Conservation (phyloP, 352 stramenopile genomes). For the Phytophthora sp. region DNA sequence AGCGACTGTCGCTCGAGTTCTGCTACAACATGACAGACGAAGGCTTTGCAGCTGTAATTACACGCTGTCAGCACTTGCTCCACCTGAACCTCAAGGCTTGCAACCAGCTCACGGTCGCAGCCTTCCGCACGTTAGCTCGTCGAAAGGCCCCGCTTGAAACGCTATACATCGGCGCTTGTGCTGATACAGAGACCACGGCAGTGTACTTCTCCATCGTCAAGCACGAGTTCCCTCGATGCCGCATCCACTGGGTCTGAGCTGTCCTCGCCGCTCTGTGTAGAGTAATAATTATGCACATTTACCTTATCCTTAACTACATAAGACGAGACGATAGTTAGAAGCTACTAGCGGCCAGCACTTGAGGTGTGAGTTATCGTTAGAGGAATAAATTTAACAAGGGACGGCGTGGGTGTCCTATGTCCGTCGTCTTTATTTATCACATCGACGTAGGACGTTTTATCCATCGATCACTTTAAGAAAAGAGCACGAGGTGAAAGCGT, state of each 20-base stretch:
- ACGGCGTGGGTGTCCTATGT: not conserved
- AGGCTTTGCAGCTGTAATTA: slow-evolving; percentile 58
- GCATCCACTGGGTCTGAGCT: slow-evolving; percentile 74
- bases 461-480: slow-evolving; percentile 50
- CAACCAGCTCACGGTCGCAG: slow-evolving; percentile 72
- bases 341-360: slow-evolving; percentile 14
- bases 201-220: slow-evolving; percentile 71
- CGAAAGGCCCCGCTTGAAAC: slow-evolving; percentile 48
- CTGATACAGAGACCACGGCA: slow-evolving; percentile 67
- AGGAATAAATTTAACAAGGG: slow-evolving; percentile 28
- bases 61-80: slow-evolving; percentile 57
- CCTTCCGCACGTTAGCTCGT: slow-evolving; percentile 58
- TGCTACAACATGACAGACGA: slow-evolving; percentile 88
- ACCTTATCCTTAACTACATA: slow-evolving; percentile 12
- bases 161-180: slow-evolving; percentile 74
- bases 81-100: slow-evolving; percentile 89
- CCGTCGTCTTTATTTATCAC: slow-evolving; percentile 37
- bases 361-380: slow-evolving; percentile 12
- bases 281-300: slow-evolving; percentile 25
- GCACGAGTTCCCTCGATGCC: slow-evolving; percentile 61
- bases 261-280: slow-evolving; percentile 27
- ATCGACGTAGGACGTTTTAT: slow-evolving; percentile 20
- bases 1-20: slow-evolving; percentile 85
- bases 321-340: too few species aligned
- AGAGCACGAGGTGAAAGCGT: too few species aligned